Evolutionary conservation across 208 protist species (phyloP).

Genomic region (Wallacemonas sp.): DNA sequence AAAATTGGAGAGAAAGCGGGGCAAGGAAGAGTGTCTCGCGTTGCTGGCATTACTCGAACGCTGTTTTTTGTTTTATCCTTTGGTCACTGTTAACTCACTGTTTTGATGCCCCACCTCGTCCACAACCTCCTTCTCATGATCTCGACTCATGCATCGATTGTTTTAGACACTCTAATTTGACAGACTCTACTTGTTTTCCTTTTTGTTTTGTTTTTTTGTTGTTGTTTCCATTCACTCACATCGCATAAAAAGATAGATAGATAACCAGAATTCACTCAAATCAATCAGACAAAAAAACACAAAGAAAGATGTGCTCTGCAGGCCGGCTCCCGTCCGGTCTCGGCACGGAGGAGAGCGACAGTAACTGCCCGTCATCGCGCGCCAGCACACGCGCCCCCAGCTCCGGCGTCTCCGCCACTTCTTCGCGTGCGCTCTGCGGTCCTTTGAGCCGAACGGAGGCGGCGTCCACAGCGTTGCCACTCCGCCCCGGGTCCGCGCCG

Average conservation of each 20-base stretch:
- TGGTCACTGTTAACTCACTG: background rate
- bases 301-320: background rate
- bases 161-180: background rate
- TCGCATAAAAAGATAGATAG: background rate
- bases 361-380: constrained; percentile 1
- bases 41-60: no score
- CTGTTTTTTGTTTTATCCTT: no score
- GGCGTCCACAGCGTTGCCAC: no score
- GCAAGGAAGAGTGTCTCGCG: no score
- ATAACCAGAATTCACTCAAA: no score
- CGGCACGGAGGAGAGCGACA: background rate
- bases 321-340: background rate
- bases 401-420: background rate
- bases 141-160: background rate
- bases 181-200: background rate
- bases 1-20: constrained; percentile 1
- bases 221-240: constrained; percentile 6
- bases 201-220: constrained; percentile 14
- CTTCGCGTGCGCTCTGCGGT: no score
- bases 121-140: background rate
- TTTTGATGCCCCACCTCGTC: background rate
- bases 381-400: background rate
- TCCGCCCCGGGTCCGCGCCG: no score
- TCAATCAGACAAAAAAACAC: background rate
- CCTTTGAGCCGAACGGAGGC: no score